Base-by-base conservation (phyloP, 139 green algal genomes). In the Yamagishiella unicocca region DNA sequence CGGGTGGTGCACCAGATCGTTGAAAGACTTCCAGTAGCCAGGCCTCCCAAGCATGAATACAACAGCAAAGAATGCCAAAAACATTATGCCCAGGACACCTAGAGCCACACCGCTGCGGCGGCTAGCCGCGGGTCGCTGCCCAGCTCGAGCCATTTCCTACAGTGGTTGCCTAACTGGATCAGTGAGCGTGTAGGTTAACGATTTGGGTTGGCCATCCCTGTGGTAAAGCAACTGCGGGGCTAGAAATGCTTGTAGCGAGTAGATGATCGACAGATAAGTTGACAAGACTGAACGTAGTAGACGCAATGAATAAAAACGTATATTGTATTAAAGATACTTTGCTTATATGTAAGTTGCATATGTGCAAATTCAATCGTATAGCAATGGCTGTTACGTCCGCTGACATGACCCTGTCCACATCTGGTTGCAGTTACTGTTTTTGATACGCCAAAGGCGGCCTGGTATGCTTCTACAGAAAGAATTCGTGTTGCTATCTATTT, bases 11-110 rank as follows among this genome's bases (percentile, higher is more conserved):
- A 84, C 73, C 0, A 77, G 31, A 5, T 89, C 73, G 5, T 89
- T 72, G 10, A 89, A 77, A 2, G 29, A 50, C 5, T 77, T 70
- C 73, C 58, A 78, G 33, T 83, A 78, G 8, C 55, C 35, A 21
- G 82, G 78, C 19, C 75, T 67, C 55, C 86, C 86, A 1, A 90
- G 42, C 73, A 90, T 87, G 43, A 90, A 90, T 8, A 90, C 75
- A 6, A 87, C 46, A 8, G 86, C 58, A 43, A 90, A 90, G 55
- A 90, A 90, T 0, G 70, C 86, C 35, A 90, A 42, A 5, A 89
- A 67, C 81, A 89, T 89, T 2, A 88, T 33, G 42, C 82, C 88
- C 24, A 87, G 55, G 42, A 89, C 88, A 25, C 78, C 75, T 27
- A 91, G 54, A 31, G 84, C 88, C 68, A 89, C 73, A 58, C 77